phyloP scores from a whole-genome alignment of 257 asterid species.

The Solanum gracilifrons region DNA sequence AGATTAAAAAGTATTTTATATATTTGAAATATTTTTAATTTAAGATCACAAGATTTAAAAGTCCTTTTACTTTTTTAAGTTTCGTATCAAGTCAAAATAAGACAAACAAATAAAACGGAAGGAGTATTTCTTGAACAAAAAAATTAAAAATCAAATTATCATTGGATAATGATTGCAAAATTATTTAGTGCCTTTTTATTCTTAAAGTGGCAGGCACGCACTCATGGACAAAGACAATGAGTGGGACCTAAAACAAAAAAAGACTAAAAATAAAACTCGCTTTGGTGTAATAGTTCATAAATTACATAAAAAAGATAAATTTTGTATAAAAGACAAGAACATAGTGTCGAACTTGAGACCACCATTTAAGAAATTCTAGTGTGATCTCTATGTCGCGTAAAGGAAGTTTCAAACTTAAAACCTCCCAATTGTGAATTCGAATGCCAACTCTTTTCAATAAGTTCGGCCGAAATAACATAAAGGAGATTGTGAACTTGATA shows the following conservation, averaged over 20 bases:
- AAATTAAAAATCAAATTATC: background rate
- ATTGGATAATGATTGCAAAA: background rate
- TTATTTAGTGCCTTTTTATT: background rate
- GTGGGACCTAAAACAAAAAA: background rate
- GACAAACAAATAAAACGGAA: accelerated
- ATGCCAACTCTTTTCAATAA: no score
- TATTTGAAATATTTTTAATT: background rate
- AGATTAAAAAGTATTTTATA: background rate
- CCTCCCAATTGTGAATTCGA: background rate
- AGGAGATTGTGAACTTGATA: no score
- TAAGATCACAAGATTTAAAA: background rate
- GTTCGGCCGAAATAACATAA: background rate
- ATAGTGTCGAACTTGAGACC: accelerated
- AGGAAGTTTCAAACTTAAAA: background rate
- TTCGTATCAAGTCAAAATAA: background rate
- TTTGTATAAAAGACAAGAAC: accelerated
- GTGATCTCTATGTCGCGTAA: background rate
- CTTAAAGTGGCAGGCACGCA: background rate
- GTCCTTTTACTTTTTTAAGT: background rate
- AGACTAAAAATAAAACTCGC: background rate
- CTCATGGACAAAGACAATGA: background rate
- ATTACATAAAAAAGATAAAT: background rate
- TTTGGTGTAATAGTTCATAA: background rate
- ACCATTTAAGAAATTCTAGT: background rate
- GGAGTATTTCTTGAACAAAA: no score